phyloP scores from a whole-genome alignment of 2,329 filamentous ascomycete genomes.

The Byssoonygena ceratinophila region DNA sequence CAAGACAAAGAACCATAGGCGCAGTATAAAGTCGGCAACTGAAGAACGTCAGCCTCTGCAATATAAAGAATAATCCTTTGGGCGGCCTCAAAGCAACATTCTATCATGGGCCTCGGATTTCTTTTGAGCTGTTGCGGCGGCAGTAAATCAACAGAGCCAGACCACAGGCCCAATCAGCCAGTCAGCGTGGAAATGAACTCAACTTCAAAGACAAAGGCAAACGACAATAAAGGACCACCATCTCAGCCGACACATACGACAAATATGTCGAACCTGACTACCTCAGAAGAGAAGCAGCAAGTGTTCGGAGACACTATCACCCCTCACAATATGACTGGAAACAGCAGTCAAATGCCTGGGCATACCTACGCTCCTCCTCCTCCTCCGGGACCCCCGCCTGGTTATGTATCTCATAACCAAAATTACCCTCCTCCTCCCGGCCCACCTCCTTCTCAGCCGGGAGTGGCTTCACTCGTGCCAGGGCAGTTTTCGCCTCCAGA shows the following conservation, averaged over 20 bases:
- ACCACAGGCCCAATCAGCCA: slow-evolving; percentile 7
- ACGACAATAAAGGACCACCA: neutral
- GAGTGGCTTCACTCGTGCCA: slow-evolving; percentile 19
- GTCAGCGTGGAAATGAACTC: neutral
- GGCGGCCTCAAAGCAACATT: too few species aligned
- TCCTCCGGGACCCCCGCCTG: slow-evolving; percentile 22
- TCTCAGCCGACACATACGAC: neutral
- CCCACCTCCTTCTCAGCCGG: slow-evolving; percentile 9
- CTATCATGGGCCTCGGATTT: neutral
- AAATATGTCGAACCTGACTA: slow-evolving; percentile 8
- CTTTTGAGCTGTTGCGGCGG: neutral
- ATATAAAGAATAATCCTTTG: too few species aligned
- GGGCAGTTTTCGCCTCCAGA: slow-evolving; percentile 42
- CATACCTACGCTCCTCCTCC: slow-evolving; percentile 14
- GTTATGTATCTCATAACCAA: slow-evolving; percentile 15
- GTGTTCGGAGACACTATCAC: slow-evolving; percentile 9
- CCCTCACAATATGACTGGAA: neutral
- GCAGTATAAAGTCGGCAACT: neutral
- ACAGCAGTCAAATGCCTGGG: slow-evolving; percentile 1
- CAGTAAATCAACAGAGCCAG: neutral
- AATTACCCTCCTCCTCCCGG: slow-evolving; percentile 4
- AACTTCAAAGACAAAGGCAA: neutral
- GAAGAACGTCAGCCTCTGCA: too few species aligned
- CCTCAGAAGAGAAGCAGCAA: slow-evolving; percentile 13
- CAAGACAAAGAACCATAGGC: neutral